A percentile compares a stretch with the other conserved stretches of the same genome.
Conservation (phyloP, 2,329 filamentous ascomycete genomes). For the Delphinella strobiligena region DNA sequence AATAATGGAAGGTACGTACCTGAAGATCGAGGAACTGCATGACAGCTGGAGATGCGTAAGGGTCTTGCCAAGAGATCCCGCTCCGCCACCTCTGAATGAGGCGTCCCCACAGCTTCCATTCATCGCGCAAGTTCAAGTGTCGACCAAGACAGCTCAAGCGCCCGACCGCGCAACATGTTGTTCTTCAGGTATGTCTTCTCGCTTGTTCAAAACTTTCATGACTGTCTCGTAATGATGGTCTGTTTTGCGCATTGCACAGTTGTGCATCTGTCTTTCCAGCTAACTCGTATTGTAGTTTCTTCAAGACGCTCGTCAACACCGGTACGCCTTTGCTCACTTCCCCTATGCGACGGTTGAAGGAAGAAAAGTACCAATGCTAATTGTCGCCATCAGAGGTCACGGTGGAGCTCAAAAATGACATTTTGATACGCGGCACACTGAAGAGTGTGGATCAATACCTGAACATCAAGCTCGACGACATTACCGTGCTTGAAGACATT, state of each 20-base stretch:
- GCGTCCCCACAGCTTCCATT: background rate
- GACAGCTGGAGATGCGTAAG: background rate
- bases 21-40: too few species aligned
- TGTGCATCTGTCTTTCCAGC: too few species aligned
- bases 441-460: constrained; percentile 98
- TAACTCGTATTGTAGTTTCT: constrained; percentile 75
- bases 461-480: constrained; percentile 97
- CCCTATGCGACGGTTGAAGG: too few species aligned
- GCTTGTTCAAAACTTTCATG: background rate
- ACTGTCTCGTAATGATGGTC: too few species aligned
- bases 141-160: background rate
- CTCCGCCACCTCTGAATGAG: background rate
- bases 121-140: background rate
- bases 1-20: too few species aligned
- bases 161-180: constrained; percentile 14
- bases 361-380: too few species aligned
- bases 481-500: constrained; percentile 80
- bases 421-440: constrained; percentile 85
- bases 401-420: constrained; percentile 98
- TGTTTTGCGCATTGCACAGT: too few species aligned
- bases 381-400: constrained; percentile 62
- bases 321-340: background rate
- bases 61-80: background rate
- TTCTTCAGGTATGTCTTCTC: constrained; percentile 19
- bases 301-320: constrained; percentile 88